Percentiles rank a stretch among this genome's conserved stretches.
These are phyloP conservation scores for Artemisia tridentata DNA, from an alignment of 129 eudicot species.

Conservation along the genomic window DNA sequence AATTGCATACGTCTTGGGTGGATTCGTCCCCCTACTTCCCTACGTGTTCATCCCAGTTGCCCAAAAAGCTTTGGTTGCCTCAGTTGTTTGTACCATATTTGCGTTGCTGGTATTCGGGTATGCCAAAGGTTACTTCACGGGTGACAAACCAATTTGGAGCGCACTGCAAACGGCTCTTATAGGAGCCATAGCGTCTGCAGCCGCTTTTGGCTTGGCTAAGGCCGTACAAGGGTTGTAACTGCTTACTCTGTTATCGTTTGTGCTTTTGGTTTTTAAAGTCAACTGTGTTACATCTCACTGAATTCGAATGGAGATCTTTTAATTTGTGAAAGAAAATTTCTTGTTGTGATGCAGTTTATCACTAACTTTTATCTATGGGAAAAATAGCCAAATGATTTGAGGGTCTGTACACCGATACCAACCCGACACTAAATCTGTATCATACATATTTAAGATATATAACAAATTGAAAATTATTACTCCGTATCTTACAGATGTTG, in stretches of 20 bases:
- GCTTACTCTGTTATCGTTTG: slow-evolving; percentile 1
- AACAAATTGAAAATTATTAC: not conserved
- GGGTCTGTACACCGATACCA: too few species aligned
- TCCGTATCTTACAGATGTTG: too few species aligned
- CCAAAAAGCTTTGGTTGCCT: slow-evolving; percentile 57
- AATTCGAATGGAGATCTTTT: slow-evolving; percentile 1
- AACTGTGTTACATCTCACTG: slow-evolving; percentile 7
- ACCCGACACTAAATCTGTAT: too few species aligned
- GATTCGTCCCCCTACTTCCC: slow-evolving; percentile 70
- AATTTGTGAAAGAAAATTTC: not conserved
- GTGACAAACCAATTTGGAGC: slow-evolving; percentile 58
- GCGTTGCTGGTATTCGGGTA: slow-evolving; percentile 78
- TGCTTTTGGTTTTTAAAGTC: not conserved
- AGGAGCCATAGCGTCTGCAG: slow-evolving; percentile 92
- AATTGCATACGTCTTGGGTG: slow-evolving; percentile 73
- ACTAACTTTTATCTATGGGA: too few species aligned
- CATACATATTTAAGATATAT: not conserved
- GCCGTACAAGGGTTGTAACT: slow-evolving; percentile 50
- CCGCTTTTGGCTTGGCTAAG: slow-evolving; percentile 96
- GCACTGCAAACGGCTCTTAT: slow-evolving; percentile 77
- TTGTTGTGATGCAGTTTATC: not conserved
- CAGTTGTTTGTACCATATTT: slow-evolving; percentile 55
- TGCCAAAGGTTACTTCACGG: slow-evolving; percentile 80
- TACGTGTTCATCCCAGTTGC: slow-evolving; percentile 78
- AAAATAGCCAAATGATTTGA: too few species aligned